phyloP scores from a whole-genome alignment of 2,329 filamentous ascomycete species.

The Calonectria fujianensis region DNA sequence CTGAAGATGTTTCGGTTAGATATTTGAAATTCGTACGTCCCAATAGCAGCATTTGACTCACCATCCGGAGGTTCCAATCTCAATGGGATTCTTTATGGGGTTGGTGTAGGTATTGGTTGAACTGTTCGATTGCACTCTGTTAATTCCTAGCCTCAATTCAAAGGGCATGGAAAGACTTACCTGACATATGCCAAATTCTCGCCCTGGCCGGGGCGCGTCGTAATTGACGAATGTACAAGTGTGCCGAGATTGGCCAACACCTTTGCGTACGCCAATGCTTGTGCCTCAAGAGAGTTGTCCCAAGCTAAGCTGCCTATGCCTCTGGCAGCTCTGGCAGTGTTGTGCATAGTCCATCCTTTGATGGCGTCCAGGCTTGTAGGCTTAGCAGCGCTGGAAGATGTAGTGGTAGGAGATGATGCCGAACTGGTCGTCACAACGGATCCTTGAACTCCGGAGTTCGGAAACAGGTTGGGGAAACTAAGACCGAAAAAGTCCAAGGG shows the following conservation, averaged over 20 bases:
- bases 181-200: slow-evolving; percentile 51
- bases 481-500: background rate
- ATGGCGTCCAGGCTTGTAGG: no score
- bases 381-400: no score
- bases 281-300: background rate
- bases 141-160: no score
- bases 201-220: slow-evolving; percentile 43
- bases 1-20: slow-evolving; percentile 3
- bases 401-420: background rate
- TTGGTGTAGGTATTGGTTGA: slow-evolving; percentile 28
- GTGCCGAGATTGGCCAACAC: slow-evolving; percentile 41
- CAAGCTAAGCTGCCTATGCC: background rate
- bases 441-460: background rate
- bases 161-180: background rate
- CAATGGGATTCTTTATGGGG: slow-evolving; percentile 41
- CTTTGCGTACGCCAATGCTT: background rate
- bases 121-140: background rate
- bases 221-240: slow-evolving; percentile 41
- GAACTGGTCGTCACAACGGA: background rate
- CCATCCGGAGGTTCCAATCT: slow-evolving; percentile 45
- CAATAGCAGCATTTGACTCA: background rate
- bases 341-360: no score
- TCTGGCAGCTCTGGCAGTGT: no score
- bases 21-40: no score
- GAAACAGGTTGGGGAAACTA: slow-evolving; percentile 4